These are phyloP conservation scores for Austropuccinia psidii DNA, from an alignment of 1,284 basidiomycete genomes.

Conservation along the genomic window DNA sequence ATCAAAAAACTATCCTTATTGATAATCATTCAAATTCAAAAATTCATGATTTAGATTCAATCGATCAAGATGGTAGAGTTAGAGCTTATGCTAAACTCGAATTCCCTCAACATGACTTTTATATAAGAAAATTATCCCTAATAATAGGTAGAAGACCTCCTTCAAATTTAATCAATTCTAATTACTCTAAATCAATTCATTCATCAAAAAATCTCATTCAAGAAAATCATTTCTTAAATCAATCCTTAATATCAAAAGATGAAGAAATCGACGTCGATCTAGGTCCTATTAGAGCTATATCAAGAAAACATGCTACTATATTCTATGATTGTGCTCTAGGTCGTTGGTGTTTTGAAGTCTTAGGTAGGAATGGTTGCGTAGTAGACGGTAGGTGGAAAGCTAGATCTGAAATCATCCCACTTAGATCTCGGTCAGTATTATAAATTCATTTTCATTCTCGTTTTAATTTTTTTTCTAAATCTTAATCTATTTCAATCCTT, in stretches of 20 bases:
- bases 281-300: slow-evolving; percentile 92
- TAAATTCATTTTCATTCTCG: neutral
- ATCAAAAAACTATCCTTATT: neutral
- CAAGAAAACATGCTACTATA: slow-evolving; percentile 88
- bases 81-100: slow-evolving; percentile 30
- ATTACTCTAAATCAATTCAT: neutral
- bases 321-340: slow-evolving; percentile 80
- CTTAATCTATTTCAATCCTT: slow-evolving; percentile 28
- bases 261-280: slow-evolving; percentile 71
- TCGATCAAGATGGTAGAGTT: neutral
- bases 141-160: slow-evolving; percentile 28
- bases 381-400: slow-evolving; percentile 93
- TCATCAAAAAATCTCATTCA: neutral
- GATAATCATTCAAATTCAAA: neutral
- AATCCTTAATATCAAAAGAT: neutral
- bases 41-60: neutral
- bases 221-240: neutral
- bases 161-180: neutral
- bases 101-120: slow-evolving; percentile 36
- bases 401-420: slow-evolving; percentile 70
- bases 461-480: neutral
- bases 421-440: slow-evolving; percentile 64
- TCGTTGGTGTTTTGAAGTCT: slow-evolving; percentile 79
- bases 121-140: slow-evolving; percentile 19
- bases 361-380: slow-evolving; percentile 94